A percentile compares a stretch with the other conserved stretches of the same genome.
Evolutionary conservation across 176 grass and related monocot genomes (phyloP).

Genomic region (Hordeum marinum): DNA sequence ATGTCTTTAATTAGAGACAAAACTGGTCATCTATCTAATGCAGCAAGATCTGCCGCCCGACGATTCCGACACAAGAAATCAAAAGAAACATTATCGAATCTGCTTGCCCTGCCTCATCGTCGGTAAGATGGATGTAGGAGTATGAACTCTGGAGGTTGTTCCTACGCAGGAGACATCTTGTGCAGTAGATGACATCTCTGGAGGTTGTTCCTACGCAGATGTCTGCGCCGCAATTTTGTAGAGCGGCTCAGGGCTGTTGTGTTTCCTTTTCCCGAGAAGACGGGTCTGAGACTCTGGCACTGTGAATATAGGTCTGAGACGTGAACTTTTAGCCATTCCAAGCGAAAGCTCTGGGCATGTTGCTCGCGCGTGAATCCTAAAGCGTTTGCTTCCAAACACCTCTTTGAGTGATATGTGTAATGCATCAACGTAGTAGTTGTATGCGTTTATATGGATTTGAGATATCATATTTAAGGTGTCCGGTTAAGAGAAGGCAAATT

Average conservation of each 20-base stretch:
- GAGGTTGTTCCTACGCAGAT: conserved; percentile 3
- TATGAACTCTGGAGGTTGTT: background rate
- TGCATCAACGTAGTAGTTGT: no score
- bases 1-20: background rate
- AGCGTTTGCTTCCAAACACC: no score
- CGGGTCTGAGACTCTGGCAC: background rate
- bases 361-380: no score
- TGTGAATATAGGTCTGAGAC: no score
- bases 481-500: no score
- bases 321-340: no score
- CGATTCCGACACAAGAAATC: background rate
- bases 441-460: no score
- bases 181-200: no score
- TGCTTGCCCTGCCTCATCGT: background rate
- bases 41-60: background rate
- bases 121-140: background rate
- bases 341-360: no score
- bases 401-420: no score
- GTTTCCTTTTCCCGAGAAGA: background rate
- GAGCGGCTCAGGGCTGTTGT: background rate
- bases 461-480: no score
- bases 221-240: background rate
- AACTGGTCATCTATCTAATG: background rate
- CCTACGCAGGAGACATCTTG: background rate
- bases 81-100: background rate